These are phyloP conservation scores for Pestalotiopsis sp. DNA, from an alignment of 2,329 filamentous ascomycete species.

Conservation along the genomic window DNA sequence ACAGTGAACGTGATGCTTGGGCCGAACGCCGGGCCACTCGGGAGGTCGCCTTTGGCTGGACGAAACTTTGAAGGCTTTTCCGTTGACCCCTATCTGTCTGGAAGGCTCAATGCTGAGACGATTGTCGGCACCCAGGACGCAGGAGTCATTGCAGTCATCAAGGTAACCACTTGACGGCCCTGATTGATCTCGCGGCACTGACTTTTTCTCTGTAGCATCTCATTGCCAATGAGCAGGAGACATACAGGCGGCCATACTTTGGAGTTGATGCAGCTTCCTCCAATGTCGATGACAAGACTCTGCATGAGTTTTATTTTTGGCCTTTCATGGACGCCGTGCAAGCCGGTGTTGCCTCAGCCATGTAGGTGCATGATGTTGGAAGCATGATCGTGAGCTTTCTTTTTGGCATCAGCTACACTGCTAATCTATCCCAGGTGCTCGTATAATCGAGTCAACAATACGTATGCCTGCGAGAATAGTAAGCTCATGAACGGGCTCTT, in stretches of 20 bases:
- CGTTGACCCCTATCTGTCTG: conserved; percentile 72
- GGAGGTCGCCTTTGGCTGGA: conserved; percentile 67
- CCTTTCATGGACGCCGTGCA: conserved; percentile 64
- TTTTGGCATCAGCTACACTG: too few species aligned
- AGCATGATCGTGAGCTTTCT: neutral
- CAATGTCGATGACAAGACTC: conserved; percentile 65
- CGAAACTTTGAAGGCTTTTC: conserved; percentile 68
- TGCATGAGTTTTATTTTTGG: conserved; percentile 68
- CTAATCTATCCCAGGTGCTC: conserved; percentile 44
- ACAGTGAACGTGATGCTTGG: conserved; percentile 63
- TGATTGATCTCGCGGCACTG: conserved; percentile 1
- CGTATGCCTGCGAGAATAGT: conserved; percentile 74
- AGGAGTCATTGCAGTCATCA: conserved; percentile 78
- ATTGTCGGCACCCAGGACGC: conserved; percentile 76
- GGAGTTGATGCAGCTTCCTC: conserved; percentile 56
- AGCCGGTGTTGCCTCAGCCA: conserved; percentile 59
- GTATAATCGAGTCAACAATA: conserved; percentile 73
- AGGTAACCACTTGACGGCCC: conserved; percentile 31
- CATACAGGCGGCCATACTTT: conserved; percentile 42
- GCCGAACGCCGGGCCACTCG: conserved; percentile 70
- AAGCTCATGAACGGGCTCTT: conserved; percentile 69
- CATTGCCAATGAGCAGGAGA: conserved; percentile 65
- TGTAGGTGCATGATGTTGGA: conserved; percentile 35
- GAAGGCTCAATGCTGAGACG: conserved; percentile 70
- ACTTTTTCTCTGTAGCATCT: conserved; percentile 47